These are phyloP conservation scores for Taiozyma sp. DNA, from an alignment of 1,139 yeast species.

Conservation along the genomic window DNA sequence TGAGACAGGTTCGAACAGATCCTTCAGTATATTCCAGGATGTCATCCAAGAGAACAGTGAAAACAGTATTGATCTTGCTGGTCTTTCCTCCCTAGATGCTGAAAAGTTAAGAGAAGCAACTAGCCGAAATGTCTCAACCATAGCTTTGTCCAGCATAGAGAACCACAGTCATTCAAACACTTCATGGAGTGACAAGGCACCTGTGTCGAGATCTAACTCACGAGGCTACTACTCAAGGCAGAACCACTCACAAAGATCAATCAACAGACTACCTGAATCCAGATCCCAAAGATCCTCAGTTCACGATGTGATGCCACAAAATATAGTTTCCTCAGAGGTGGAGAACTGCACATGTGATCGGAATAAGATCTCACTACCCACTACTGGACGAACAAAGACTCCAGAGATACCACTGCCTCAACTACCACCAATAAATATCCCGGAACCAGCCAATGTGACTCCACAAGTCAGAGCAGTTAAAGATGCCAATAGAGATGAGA, in stretches of 20 bases:
- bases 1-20: conserved; percentile 17
- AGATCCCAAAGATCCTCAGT: background rate
- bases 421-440: background rate
- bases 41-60: conserved; percentile 18
- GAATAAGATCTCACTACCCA: background rate
- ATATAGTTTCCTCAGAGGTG: background rate
- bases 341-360: background rate
- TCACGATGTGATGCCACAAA: background rate
- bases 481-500: background rate
- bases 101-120: conserved; percentile 8
- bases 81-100: conserved; percentile 14
- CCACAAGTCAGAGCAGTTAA: background rate
- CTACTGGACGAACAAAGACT: background rate
- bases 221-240: background rate
- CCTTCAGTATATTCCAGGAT: conserved; percentile 20
- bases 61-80: conserved; percentile 14
- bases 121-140: background rate
- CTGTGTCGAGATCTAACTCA: background rate
- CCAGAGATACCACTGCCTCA: conserved; percentile 2
- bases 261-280: background rate
- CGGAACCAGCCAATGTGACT: background rate
- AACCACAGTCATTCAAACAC: background rate
- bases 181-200: background rate
- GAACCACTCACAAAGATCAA: background rate
- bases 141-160: background rate